Percentiles rank a stretch among this genome's conserved stretches.
These are phyloP conservation scores for Cystobasidiaceae sp. DNA, from an alignment of 1,284 basidiomycete genomes.

Conservation along the genomic window DNA sequence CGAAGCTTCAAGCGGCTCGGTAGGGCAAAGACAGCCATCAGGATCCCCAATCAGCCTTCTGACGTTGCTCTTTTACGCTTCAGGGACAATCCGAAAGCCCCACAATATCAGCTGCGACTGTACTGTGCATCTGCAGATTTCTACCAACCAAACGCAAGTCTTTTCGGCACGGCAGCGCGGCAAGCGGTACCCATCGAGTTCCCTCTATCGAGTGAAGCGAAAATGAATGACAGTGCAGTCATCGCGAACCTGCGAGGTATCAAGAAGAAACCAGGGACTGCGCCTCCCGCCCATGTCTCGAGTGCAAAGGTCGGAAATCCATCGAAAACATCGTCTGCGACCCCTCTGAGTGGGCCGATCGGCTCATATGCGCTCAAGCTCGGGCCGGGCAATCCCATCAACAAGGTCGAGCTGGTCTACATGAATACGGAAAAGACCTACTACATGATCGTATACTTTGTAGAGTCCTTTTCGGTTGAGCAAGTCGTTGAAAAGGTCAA, in stretches of 20 bases:
- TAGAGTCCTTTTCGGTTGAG: constrained; percentile 64
- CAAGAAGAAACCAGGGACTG: constrained; percentile 94
- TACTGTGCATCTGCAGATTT: constrained; percentile 90
- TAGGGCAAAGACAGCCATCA: too few species aligned
- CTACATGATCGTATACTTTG: constrained; percentile 74
- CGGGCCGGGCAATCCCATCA: constrained; percentile 47
- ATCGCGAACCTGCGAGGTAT: constrained; percentile 79
- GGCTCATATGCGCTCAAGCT: constrained; percentile 14
- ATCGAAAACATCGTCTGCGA: not conserved
- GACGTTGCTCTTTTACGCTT: not conserved
- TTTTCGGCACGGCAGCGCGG: constrained; percentile 38
- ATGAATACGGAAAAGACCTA: constrained; percentile 71
- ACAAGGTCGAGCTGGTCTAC: constrained; percentile 79
- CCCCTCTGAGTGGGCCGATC: not conserved
- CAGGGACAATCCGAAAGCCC: constrained; percentile 48
- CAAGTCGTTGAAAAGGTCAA: constrained; percentile 63
- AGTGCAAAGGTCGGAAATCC: constrained; percentile 46
- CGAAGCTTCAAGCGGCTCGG: too few species aligned
- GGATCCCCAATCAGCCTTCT: too few species aligned
- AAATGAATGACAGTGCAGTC: constrained; percentile 67
- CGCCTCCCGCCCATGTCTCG: constrained; percentile 79
- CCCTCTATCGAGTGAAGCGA: constrained; percentile 82
- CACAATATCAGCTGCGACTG: constrained; percentile 72
- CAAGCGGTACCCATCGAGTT: constrained; percentile 68
- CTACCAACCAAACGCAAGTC: constrained; percentile 57